Evolutionary conservation across 768 basidiomycete species (phyloP).

Genomic region (Phallus indusiatus): DNA sequence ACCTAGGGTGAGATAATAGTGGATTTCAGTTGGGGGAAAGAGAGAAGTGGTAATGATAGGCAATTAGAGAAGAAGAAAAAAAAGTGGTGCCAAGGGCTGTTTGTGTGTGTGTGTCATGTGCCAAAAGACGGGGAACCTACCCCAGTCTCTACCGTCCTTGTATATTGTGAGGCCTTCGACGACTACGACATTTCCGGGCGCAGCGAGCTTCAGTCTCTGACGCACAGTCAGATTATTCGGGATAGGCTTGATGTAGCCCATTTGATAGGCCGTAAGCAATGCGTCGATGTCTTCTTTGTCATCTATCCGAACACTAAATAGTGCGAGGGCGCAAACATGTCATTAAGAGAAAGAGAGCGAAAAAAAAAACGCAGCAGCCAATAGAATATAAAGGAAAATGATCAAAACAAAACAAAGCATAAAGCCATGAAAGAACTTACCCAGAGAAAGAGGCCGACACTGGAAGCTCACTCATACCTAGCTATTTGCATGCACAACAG

Average conservation of each 20-base stretch:
- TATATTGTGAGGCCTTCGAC: background rate
- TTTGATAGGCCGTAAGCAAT: background rate
- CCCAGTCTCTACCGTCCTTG: background rate
- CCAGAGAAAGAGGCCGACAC: background rate
- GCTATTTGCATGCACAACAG: background rate
- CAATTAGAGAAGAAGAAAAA: background rate
- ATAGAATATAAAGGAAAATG: background rate
- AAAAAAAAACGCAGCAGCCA: too few relatives aligned
- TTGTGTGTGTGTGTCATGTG: too few relatives aligned
- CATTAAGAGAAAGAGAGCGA: background rate
- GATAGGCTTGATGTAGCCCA: background rate
- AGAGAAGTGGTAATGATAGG: background rate
- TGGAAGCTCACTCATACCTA: background rate
- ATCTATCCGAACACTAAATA: background rate
- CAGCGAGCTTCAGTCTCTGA: background rate
- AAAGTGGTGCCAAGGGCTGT: too few relatives aligned
- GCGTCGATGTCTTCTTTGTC: background rate
- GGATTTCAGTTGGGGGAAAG: background rate
- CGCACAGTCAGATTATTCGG: background rate
- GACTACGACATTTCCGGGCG: background rate
- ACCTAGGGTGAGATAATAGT: background rate
- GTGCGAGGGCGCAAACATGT: background rate
- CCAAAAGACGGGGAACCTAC: background rate
- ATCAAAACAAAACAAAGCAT: background rate
- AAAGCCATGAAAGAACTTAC: background rate